A percentile compares a stretch with the other conserved stretches of the same genome.
Conservation (phyloP, 306 rosid species). For the Cercis canadensis region DNA sequence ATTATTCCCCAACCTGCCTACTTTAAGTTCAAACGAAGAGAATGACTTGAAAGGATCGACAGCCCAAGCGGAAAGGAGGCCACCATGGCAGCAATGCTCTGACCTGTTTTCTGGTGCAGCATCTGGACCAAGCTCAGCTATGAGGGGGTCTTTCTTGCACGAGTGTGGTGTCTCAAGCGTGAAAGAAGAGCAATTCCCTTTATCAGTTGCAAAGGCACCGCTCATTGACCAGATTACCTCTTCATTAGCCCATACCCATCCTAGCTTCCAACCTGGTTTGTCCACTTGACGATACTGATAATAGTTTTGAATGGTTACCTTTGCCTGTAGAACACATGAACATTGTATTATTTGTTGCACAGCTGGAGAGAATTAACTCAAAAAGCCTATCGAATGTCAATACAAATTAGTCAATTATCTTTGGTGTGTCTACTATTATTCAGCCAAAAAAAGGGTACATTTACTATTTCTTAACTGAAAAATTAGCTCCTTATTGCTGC, state of each 20-base stretch:
- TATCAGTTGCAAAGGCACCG: conserved; percentile 73
- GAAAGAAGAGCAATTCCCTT: conserved; percentile 68
- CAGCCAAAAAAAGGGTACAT: too few species aligned
- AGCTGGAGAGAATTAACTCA: too few species aligned
- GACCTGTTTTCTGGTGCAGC: conserved; percentile 51
- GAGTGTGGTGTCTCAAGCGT: conserved; percentile 62
- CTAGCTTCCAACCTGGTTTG: conserved; percentile 76
- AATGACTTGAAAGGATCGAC: conserved; percentile 56
- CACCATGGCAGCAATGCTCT: conserved; percentile 69
- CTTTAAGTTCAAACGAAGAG: conserved; percentile 73
- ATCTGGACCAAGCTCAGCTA: conserved; percentile 57
- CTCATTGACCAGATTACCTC: conserved; percentile 83
- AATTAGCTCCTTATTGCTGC: background rate
- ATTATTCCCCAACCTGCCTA: conserved; percentile 46
- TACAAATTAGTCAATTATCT: background rate
- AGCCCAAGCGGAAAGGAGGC: conserved; percentile 65
- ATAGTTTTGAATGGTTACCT: conserved; percentile 64
- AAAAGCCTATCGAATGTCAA: too few species aligned
- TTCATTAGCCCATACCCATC: conserved; percentile 71
- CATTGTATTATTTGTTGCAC: too few species aligned
- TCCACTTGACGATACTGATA: conserved; percentile 69
- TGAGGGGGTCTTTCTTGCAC: conserved; percentile 61
- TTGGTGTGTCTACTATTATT: background rate
- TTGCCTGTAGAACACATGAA: conserved; percentile 58
- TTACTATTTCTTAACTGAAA: background rate